Evolutionary conservation across 2,329 filamentous ascomycete species (phyloP).

Genomic region (Pseudogymnoascus sp.): DNA sequence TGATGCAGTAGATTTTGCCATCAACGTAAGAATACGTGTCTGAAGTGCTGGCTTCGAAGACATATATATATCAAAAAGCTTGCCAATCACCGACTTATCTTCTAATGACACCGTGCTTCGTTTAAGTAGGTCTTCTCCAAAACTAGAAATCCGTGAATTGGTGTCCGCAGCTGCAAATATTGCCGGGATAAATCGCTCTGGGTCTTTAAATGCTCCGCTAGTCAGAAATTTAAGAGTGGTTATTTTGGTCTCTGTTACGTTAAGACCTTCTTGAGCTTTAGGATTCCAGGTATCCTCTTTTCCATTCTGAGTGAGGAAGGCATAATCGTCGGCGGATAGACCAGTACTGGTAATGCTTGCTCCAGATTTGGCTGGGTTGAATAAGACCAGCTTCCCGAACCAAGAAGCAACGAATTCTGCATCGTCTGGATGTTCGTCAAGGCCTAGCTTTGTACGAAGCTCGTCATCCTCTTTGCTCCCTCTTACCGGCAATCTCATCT

Average conservation of each 20-base stretch:
- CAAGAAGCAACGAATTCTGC: constrained; percentile 64
- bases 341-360: constrained; percentile 37
- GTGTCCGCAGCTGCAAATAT: constrained; percentile 75
- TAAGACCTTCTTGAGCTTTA: constrained; percentile 50
- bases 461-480: constrained; percentile 70
- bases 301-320: constrained; percentile 57
- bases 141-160: constrained; percentile 71
- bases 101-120: constrained; percentile 69
- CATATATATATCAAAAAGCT: constrained; percentile 66
- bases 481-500: constrained; percentile 62
- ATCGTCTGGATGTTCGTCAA: constrained; percentile 56
- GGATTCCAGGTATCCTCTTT: constrained; percentile 64
- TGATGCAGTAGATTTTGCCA: constrained; percentile 68
- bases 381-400: constrained; percentile 69
- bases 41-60: constrained; percentile 64
- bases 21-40: constrained; percentile 64
- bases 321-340: constrained; percentile 55
- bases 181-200: constrained; percentile 75
- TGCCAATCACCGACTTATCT: constrained; percentile 50
- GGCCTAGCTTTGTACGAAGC: constrained; percentile 56
- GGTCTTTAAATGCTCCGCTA: constrained; percentile 76
- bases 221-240: constrained; percentile 64
- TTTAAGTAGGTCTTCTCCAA: constrained; percentile 87
- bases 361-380: constrained; percentile 31
- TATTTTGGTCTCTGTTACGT: constrained; percentile 61